Evolutionary conservation across 306 rosid species (phyloP), one percentile per base, ranked within the genome.

Genomic region (Quercus robur): DNA sequence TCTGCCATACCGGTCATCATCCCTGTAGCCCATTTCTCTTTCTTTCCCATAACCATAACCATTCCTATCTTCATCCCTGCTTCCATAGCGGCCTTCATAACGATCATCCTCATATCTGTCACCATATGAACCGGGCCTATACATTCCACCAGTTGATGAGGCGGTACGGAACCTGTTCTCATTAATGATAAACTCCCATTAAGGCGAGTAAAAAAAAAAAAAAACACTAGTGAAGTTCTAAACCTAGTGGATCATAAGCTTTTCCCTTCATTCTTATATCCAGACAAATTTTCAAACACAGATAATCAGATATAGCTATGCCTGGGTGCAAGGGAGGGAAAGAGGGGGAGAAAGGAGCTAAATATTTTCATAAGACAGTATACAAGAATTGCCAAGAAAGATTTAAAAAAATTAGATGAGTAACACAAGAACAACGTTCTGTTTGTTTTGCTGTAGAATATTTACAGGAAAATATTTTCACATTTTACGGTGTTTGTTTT

Each of bases 91-190:
- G 46, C 86, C 77, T 77, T 82, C 89, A 41, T 86, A 87, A 64
- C 93, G 92, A 89, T 93, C 97, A 68, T 90, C 98, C 15, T 93
- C 98, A 82, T 88, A 88, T 79, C 85, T 86, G 62, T 94, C 97
- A 62, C 93, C 95, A 83, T 84, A 72, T 33, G 91, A 79, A 70
- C 94, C 92, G 5, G 97, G 97, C 83, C 88, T 91, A 78, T 90
- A 88, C 97, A 96, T 91, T 80, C 97, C 96, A 75, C 94, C 94
- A 0, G 90, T 14, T 67, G 91, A 56, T 54, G 86, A 41, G 62
- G 90, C 70, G 82, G 63, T 90, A 80, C 91, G 97, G 75, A 90
- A 96, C 94, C 99, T 96, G 90, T 75, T 73, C 30, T 18, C 77
- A 78, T 52, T 5, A 19, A 54, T 51, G 19, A 67, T 57, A 30